Evolutionary conservation across 768 basidiomycete genomes (phyloP), one percentile per base, ranked within the genome.

Genomic region (Crassisporium funariophilum): DNA sequence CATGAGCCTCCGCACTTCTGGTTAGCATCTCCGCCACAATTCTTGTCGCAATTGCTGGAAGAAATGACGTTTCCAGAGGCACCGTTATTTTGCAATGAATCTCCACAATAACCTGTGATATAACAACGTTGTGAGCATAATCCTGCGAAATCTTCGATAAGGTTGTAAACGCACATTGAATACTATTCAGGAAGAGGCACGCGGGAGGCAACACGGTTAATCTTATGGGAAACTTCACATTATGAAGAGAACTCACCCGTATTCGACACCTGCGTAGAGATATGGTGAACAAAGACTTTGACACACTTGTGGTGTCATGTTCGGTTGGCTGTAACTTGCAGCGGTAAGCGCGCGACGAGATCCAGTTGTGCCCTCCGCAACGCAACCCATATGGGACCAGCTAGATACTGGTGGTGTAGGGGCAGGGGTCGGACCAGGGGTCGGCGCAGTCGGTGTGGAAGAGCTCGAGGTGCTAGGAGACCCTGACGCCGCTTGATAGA

Each of bases 1-100:
- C 68, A 72, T 5, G 50, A 44, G 4, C 60, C 68, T 12, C 70
- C 70, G 42, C 70, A 72, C 40, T 47, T 67, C 46, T 66, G 53
- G 25, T 43, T 48, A 8, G 60, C 39, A 42, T 68, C 61, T 12
- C 62, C 65, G 48, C 47, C 47, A 36, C 51, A 68, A 12, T 39
- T 36, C 19, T 40, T 44, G 27, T 46, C 46, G 34, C 67, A 68
- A 15, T 55, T 56, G 35, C 41, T 55, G 2, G 46, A 38, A 20
- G 50, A 15, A 25, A 64, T 59, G 8, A 61, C 24, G 13, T 40
- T 21, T 4, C 67, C 67, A 4, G 64, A 62, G 3, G 64, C 67
- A 4, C 63, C 66, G 41, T 68, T 68, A 29, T 67, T 64, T 11
- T 50, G 60, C 11, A 67, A 47, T 2, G 60, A 49, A 23, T 60